These are phyloP conservation scores for Penicillium dipodomyicola DNA, from an alignment of 495 filamentous ascomycete species.

Conservation along the genomic window DNA sequence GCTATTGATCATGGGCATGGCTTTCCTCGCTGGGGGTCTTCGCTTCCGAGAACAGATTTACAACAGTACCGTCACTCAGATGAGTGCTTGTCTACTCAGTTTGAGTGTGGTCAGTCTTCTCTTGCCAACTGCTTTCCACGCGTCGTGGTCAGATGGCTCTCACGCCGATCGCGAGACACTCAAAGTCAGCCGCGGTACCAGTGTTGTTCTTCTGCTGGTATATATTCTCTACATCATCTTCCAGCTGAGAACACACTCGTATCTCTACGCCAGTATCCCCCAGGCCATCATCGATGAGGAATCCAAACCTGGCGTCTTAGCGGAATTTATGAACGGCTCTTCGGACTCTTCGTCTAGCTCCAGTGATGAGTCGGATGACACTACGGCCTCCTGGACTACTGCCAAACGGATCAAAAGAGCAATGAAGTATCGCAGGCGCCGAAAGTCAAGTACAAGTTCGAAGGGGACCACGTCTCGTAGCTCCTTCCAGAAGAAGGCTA, in stretches of 20 bases:
- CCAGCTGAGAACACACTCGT: conserved; percentile 87
- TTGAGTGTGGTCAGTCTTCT: conserved; percentile 84
- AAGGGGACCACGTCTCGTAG: conserved; percentile 52
- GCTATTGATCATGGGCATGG: conserved; percentile 86
- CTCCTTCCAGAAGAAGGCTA: conserved; percentile 25
- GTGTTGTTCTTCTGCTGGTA: conserved; percentile 80
- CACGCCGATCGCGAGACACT: conserved; percentile 68
- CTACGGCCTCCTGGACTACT: conserved; percentile 67
- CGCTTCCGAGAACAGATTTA: conserved; percentile 91
- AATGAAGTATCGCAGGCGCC: conserved; percentile 62
- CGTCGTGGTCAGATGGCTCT: conserved; percentile 65
- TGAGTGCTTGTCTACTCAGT: conserved; percentile 89
- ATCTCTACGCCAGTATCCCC: conserved; percentile 87
- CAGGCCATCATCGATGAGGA: conserved; percentile 89
- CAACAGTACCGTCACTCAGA: conserved; percentile 91
- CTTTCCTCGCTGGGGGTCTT: conserved; percentile 80
- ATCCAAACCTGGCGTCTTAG: conserved; percentile 78
- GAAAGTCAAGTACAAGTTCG: conserved; percentile 72
- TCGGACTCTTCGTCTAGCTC: conserved; percentile 61
- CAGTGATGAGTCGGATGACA: conserved; percentile 62
- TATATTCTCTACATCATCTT: conserved; percentile 86
- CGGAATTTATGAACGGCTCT: conserved; percentile 72
- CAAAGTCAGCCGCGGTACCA: conserved; percentile 85
- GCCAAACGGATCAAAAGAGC: conserved; percentile 70
- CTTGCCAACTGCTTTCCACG: conserved; percentile 85